Base-by-base conservation (phyloP, 2,329 filamentous ascomycete genomes). In the Xylaria sp. region DNA sequence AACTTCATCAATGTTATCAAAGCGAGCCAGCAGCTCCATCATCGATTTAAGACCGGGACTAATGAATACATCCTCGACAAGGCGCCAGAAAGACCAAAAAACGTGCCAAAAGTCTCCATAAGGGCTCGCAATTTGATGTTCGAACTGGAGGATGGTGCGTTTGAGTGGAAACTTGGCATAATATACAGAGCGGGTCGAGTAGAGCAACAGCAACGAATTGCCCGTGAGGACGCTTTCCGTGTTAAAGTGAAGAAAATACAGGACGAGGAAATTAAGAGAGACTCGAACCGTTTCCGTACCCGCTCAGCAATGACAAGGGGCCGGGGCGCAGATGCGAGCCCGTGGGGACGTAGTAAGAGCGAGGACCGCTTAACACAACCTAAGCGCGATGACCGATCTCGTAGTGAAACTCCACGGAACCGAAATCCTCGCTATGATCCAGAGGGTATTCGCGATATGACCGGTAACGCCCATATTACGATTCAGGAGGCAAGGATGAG, bases 131-230 rank as follows among this genome's bases (percentile, higher is more conserved):
- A 92, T 5, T 85, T 99, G 28, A 82, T 97, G 2, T 95, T 99
- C 67, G 95, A 98, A 77, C 85, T 99, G 42, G 96, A 99, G 80
- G 96, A 99, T 78, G 95, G 96, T 59, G 91, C 93, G 0, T 99
- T 99, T 76, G 96, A 99, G 79, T 99, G 94, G 93, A 98, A 97
- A 78, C 84, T 99, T 10, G 93, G 94, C 17, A 90, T 94, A 77
- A 99, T 99, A 60, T 99, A 98, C 79, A 90, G 95, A 38, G 89
- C 93, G 54, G 96, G 97, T 0, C 86, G 95, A 23, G 84, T 94
- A 64, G 96, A 99, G 79, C 95, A 98, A 80, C 90, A 91, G 77
- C 96, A 98, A 79, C 88, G 96, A 23, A 83, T 97, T 63, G 94
- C 95, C 4, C 89, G 96, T 51, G 93, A 97, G 78, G 93, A 97